These are phyloP conservation scores for Santalum album DNA, from an alignment of 164 flowering plant genomes.

Conservation along the genomic window DNA sequence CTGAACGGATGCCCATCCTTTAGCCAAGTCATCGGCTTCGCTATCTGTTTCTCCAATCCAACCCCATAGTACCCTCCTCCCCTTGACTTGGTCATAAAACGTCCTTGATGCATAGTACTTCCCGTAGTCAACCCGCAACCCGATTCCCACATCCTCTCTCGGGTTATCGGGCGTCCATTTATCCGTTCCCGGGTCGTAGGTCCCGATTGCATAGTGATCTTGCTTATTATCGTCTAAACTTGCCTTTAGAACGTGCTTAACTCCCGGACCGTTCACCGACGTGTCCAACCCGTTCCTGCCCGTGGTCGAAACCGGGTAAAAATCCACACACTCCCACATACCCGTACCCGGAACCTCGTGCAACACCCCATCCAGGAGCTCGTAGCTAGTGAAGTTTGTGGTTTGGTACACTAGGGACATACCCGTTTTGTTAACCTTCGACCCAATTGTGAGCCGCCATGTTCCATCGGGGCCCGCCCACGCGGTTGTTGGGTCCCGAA, in stretches of 20 bases:
- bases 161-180: constrained; percentile 52
- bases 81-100: constrained; percentile 35
- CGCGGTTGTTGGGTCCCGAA: constrained; percentile 55
- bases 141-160: constrained; percentile 42
- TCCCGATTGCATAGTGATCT: constrained; percentile 46
- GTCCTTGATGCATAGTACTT: constrained; percentile 49
- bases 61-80: constrained; percentile 41
- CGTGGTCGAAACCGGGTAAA: constrained; percentile 37
- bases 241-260: constrained; percentile 46
- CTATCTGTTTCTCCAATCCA: constrained; percentile 49
- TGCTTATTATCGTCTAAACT: constrained; percentile 40
- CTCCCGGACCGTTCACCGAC: constrained; percentile 34
- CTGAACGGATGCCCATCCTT: constrained; percentile 61
- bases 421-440: constrained; percentile 31
- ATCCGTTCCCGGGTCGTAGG: constrained; percentile 19
- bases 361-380: constrained; percentile 19
- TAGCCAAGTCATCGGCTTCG: constrained; percentile 29
- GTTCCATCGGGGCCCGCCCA: constrained; percentile 38
- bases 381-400: constrained; percentile 22
- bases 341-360: constrained; percentile 52
- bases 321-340: constrained; percentile 65
- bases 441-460: constrained; percentile 42
- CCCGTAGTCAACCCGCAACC: constrained; percentile 40
- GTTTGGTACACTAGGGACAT: constrained; percentile 33
- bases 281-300: constrained; percentile 34